Base-by-base conservation (phyloP, 139 green algal genomes). In the Nannochloris sp. region DNA sequence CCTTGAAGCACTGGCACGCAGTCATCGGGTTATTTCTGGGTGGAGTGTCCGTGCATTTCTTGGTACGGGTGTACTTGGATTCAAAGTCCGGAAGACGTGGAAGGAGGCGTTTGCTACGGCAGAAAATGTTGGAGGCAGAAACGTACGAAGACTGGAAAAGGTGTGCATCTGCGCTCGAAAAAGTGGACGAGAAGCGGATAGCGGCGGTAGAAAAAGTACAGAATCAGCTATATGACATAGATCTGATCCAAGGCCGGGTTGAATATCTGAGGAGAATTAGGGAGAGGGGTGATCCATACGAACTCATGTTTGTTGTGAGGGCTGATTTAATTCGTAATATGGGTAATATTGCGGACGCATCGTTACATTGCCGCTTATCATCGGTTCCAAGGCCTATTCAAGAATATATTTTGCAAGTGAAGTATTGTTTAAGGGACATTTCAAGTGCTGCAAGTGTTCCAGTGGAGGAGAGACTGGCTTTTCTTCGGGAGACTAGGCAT, bases 271-370 rank as follows among this genome's bases (percentile, higher is more conserved):
- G 29, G n/a, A 34, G 27, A 5, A 73, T 92, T 29, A 65, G 80
- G 0, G 44, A 64, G 36, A 9, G 64, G 4, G 86, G 82, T 27
- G 55, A 73, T 55, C 27, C 61, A 19, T 23, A 21, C 1, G 70
- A 76, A 34, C 12, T 64, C 68, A 90, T 67, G 75, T 91, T 94
- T 71, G 81, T 72, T 2, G 72, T 98, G 53, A 79, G 92, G 10
- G 70, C 90, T 6, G 92, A 98, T 76, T 78, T 97, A 36, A 73
- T 96, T 12, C 77, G 92, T 31, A 96, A 97, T 72, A 78, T 98
- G 14, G 92, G 88, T 34, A 94, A 94, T 78, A 91, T 97, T 60
- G 77, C 85, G 46, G 68, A 51, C 53, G 40, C 43, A 54, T 50
- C 57, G 25, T 65, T 90, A 65, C 81, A 89, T 61, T 73, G 88